phyloP scores from a whole-genome alignment of 1,284 basidiomycete species.

The Cutaneotrichosporon daszewskae region DNA sequence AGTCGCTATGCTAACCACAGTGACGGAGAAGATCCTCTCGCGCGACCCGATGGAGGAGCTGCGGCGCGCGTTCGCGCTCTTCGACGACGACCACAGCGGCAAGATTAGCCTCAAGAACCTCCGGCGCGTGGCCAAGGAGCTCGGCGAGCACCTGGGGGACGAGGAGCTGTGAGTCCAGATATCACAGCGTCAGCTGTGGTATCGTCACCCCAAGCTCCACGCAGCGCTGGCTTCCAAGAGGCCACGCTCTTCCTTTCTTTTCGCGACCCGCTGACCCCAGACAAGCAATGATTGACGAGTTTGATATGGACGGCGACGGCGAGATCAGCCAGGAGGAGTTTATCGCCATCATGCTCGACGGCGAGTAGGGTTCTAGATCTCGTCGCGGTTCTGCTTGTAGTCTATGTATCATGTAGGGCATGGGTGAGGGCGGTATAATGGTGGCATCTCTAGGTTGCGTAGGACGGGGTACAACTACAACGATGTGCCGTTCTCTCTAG shows the following conservation, averaged over 20 bases:
- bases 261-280: constrained; percentile 53
- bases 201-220: background rate
- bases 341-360: constrained; percentile 89
- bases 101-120: constrained; percentile 90
- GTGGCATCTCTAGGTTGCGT: constrained; percentile 1
- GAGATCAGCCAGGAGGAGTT: constrained; percentile 72
- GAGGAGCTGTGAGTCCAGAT: constrained; percentile 78
- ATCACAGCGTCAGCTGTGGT: too few species aligned
- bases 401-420: background rate
- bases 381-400: too few species aligned
- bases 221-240: too few species aligned
- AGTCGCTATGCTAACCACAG: constrained; percentile 50
- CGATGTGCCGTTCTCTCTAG: background rate
- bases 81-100: constrained; percentile 93
- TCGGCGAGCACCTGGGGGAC: constrained; percentile 91
- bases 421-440: background rate
- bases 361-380: constrained; percentile 51
- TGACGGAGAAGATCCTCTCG: constrained; percentile 87
- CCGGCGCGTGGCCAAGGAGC: constrained; percentile 89
- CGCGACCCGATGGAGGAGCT: constrained; percentile 97
- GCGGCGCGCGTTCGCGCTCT: constrained; percentile 87
- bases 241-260: too few species aligned
- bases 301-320: constrained; percentile 96
- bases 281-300: constrained; percentile 99
- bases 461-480: background rate